Evolutionary conservation across 305 asterid species (phyloP).

Genomic region (Fraxinus xanthoxyloides): DNA sequence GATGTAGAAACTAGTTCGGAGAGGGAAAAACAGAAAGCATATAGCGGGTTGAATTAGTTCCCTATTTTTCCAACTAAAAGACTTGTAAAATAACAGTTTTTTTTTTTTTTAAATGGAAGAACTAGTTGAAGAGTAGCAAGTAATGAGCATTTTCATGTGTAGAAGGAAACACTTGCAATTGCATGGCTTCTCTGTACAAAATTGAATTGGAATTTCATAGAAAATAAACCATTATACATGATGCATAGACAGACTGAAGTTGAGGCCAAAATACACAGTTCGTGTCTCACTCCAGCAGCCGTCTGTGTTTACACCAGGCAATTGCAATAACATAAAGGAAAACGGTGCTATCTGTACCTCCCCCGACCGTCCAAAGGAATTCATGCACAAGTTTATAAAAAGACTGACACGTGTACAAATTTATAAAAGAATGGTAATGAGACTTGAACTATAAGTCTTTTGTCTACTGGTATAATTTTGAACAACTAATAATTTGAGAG

Average conservation of each 20-base stretch:
- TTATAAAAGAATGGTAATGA: background rate
- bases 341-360: slow-evolving; percentile 57
- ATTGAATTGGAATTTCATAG: background rate
- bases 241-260: background rate
- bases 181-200: background rate
- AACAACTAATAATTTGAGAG: background rate
- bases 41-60: slow-evolving; percentile 25
- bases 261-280: background rate
- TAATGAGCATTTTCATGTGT: background rate
- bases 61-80: background rate
- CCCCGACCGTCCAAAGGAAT: slow-evolving; percentile 85
- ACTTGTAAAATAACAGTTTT: background rate
- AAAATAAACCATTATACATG: background rate
- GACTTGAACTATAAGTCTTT: background rate
- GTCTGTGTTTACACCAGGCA: slow-evolving; percentile 75
- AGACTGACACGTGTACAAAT: background rate
- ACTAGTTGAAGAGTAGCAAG: background rate
- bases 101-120: background rate
- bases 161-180: background rate
- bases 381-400: slow-evolving; percentile 2
- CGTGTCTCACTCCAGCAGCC: slow-evolving; percentile 56
- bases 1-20: slow-evolving; percentile 21
- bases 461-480: background rate
- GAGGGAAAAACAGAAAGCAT: slow-evolving; percentile 27
- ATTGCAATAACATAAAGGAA: slow-evolving; percentile 75